phyloP scores from a whole-genome alignment of 257 asterid genomes.

The Forsythia viridissima region DNA sequence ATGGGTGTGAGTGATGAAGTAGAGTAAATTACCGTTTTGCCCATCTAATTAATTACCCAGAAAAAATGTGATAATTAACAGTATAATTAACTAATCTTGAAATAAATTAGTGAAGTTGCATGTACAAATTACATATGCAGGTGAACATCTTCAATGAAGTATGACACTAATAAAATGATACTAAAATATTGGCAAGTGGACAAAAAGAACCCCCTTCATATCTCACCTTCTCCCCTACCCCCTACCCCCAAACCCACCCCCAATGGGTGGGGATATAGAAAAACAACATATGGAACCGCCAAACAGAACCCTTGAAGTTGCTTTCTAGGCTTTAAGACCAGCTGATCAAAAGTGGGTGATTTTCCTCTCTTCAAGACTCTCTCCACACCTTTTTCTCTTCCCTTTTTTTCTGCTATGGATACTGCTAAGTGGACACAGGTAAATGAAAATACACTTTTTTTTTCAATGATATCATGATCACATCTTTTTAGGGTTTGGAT shows the following conservation, averaged over 20 bases:
- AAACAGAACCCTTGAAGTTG: constrained; percentile 54
- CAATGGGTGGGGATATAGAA: background rate
- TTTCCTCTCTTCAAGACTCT: constrained; percentile 44
- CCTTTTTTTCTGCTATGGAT: constrained; percentile 63
- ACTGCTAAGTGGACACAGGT: constrained; percentile 99
- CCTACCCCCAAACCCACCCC: constrained; percentile 26
- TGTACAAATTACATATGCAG: background rate
- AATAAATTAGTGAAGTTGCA: background rate
- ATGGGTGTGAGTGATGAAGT: background rate
- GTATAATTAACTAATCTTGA: background rate
- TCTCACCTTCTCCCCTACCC: background rate
- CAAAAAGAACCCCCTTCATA: background rate
- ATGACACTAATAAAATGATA: background rate
- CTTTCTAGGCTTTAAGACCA: constrained; percentile 71
- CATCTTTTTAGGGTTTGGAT: constrained; percentile 48
- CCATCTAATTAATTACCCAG: background rate
- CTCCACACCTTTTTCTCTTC: constrained; percentile 26
- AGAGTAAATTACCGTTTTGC: background rate
- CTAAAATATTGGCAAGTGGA: constrained; percentile 18
- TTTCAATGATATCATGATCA: constrained; percentile 50
- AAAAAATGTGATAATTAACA: background rate
- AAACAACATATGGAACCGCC: constrained; percentile 47
- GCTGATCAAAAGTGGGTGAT: constrained; percentile 47
- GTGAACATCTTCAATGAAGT: background rate
- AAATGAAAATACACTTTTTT: constrained; percentile 38